Evolutionary conservation across 208 protist genomes (phyloP).

Genomic region (Leishmania martiniquensis): DNA sequence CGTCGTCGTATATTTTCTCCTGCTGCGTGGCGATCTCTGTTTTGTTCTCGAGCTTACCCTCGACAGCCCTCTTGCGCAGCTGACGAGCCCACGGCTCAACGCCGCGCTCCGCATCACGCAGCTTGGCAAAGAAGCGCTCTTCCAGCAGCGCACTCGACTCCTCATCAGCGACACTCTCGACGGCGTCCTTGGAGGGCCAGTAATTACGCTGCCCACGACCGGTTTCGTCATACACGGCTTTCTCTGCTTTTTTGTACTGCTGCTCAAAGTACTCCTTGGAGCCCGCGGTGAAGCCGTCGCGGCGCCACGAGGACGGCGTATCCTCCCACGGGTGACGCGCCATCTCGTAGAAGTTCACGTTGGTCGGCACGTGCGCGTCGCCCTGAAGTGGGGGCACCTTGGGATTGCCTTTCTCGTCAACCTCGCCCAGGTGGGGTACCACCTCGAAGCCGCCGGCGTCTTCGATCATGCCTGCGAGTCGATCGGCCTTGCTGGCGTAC

Average conservation of each 20-base stretch:
- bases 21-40: constrained; percentile 85
- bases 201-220: constrained; percentile 71
- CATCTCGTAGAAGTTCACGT: constrained; percentile 94
- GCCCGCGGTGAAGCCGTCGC: constrained; percentile 89
- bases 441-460: constrained; percentile 86
- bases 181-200: constrained; percentile 76
- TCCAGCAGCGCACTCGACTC: constrained; percentile 66
- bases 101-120: constrained; percentile 52
- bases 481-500: constrained; percentile 62
- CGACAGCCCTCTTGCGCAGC: constrained; percentile 66
- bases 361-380: constrained; percentile 82
- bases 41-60: constrained; percentile 69
- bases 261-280: constrained; percentile 86
- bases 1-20: constrained; percentile 94
- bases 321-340: constrained; percentile 91
- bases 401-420: constrained; percentile 47
- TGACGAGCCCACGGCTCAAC: constrained; percentile 85
- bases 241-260: constrained; percentile 85
- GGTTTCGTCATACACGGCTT: constrained; percentile 77
- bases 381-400: constrained; percentile 49
- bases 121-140: constrained; percentile 69
- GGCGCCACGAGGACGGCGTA: constrained; percentile 78
- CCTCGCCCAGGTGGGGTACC: constrained; percentile 69
- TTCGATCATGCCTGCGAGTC: constrained; percentile 81
- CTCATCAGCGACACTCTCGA: constrained; percentile 55